These are phyloP conservation scores for Panaeolus papilionaceus DNA, from an alignment of 768 basidiomycete genomes.

Conservation along the genomic window DNA sequence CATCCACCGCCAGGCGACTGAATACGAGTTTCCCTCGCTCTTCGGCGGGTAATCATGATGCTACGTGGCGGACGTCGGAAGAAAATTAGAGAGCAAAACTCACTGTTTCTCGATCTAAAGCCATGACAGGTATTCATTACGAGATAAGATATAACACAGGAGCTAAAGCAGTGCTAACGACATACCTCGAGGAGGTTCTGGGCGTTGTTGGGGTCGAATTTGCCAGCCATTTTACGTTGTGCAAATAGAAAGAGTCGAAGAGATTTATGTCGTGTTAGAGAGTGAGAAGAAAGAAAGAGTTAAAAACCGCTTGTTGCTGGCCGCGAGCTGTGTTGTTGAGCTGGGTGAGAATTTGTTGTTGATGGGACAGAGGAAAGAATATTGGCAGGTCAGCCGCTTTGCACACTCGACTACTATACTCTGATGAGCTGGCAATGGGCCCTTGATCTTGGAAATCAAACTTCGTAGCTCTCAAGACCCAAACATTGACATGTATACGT, in stretches of 20 bases:
- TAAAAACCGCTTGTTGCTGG: slow-evolving; percentile 6
- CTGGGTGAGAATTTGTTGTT: slow-evolving; percentile 12
- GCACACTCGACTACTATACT: slow-evolving; percentile 4
- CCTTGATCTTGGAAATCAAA: slow-evolving; percentile 7
- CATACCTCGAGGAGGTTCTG: slow-evolving; percentile 88
- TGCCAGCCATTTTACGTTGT: slow-evolving; percentile 44
- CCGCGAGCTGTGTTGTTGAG: background rate
- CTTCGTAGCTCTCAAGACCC: background rate
- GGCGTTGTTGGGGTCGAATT: slow-evolving; percentile 90
- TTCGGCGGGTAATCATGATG: background rate
- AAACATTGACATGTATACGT: slow-evolving; percentile 9
- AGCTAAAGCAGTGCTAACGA: slow-evolving; percentile 25
- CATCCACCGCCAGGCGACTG: background rate
- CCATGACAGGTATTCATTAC: background rate
- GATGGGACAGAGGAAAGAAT: slow-evolving; percentile 13
- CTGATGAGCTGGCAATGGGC: slow-evolving; percentile 8
- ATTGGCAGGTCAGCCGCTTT: slow-evolving; percentile 10
- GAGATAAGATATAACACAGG: slow-evolving; percentile 6
- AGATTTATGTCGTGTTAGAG: slow-evolving; percentile 1
- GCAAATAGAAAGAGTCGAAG: background rate
- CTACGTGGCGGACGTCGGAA: slow-evolving; percentile 13
- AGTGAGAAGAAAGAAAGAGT: slow-evolving; percentile 4
- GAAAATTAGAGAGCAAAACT: slow-evolving; percentile 36
- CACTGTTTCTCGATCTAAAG: slow-evolving; percentile 96
- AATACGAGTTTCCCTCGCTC: background rate